Base-by-base conservation (phyloP, 371 early-diverging fungal genomes). In the Lichtheimia hyalospora region DNA sequence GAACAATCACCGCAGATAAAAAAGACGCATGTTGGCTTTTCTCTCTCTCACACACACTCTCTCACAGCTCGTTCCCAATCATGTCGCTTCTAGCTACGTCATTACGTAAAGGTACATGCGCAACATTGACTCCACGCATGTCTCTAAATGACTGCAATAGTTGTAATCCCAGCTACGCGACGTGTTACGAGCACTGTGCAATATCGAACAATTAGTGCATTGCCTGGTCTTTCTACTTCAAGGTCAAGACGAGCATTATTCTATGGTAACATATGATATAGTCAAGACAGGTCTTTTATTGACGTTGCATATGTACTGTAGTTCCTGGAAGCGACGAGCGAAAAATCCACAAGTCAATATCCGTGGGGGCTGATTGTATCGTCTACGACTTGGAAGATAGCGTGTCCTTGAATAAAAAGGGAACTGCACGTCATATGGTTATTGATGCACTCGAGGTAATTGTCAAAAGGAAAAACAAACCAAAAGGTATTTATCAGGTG, bases 301-400 rank as follows among this genome's bases (percentile, higher is more conserved):
- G 20, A 12, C 20, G 1, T 14, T 12, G 12, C 42, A 42, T n/a
- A n/a, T 16, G 13, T 23, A 23, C n/a, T 18, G 21, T 52, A 86
- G 92, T 93, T 3, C 92, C 94, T 21, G 93, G 94, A 56, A 93
- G 94, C 65, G 95, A 95, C 51, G 92, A 92, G 57, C 89, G 93
- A 64, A 96, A 96, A 67, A 79, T 96, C 44, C 82, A 84, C 60
- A 90, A 88, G 44, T 92, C 94, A 1, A 74, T 88, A 8, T 75
- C 79, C 3, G 67, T 87, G 15, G 69, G 64, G 3, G 90, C 87
- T 8, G 96, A 96, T 70, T 89, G 91, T 67, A 74, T 94, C 15
- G 91, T 94, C 18, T 93, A 92, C 64, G 96, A 96, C 63, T 79
- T 96, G 13, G 96, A 96, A 64, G 96, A 96, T 70, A 89, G 93